These are phyloP conservation scores for Forsythia suspensa DNA, from an alignment of 257 asterid genomes.

Conservation along the genomic window DNA sequence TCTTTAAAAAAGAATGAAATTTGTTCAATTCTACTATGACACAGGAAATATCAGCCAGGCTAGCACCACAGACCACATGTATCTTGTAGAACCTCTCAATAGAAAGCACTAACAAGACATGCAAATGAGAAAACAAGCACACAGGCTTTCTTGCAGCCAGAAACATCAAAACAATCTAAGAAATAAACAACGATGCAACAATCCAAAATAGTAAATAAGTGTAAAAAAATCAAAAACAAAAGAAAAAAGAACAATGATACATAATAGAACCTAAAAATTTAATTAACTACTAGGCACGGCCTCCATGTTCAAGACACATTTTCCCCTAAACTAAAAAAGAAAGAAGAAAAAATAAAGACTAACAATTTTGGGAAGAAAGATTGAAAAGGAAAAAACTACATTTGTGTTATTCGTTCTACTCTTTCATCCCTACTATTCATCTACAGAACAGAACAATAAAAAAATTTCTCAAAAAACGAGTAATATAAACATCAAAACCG, in stretches of 20 bases:
- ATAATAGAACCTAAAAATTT: background rate
- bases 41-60: too few species aligned
- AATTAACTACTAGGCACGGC: background rate
- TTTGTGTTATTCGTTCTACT: background rate
- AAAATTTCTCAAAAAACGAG: background rate
- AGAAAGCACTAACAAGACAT: too few species aligned
- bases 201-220: background rate
- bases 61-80: too few species aligned
- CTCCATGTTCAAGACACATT: background rate
- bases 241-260: background rate
- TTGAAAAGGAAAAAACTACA: background rate
- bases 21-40: too few species aligned
- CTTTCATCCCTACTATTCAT: background rate
- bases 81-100: too few species aligned
- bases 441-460: background rate
- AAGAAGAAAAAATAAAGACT: background rate
- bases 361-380: background rate
- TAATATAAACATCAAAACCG: background rate
- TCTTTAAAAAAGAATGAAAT: too few species aligned
- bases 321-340: background rate
- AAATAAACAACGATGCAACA: background rate
- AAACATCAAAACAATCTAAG: background rate
- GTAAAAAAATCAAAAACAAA: background rate
- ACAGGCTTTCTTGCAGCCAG: background rate
- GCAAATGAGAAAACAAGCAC: too few species aligned